Base-by-base conservation (phyloP, 116 monocot genomes). In the Trichopus zeylanicus region DNA sequence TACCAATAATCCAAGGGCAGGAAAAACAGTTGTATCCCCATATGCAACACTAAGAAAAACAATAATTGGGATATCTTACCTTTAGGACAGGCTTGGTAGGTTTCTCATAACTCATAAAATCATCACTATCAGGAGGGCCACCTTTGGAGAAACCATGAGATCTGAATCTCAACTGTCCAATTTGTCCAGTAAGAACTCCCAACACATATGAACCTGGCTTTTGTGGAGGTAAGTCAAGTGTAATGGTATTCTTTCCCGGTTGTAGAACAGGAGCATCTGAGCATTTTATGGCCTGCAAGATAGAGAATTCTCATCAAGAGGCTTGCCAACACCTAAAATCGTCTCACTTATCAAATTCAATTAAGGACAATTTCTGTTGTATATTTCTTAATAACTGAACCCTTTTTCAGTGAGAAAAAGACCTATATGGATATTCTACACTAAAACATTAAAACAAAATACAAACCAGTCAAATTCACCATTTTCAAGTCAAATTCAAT, bases 91-190 rank as follows among this genome's bases (percentile, higher is more conserved):
- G 92, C 61, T 75, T 79, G 20, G 85, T 82, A 59, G 98, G 98
- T 70, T 91, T 98, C 71, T 98, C 98, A 65, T 82, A 88, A 74
- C 85, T 98, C 98, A 98, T 88, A 59, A 98, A 85, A 75, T 98
- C 98, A 73, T 98, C 92, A 78, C 68, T 82, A 27, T 98, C 98
- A 20, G 73, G 73, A 9, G 91, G 80, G 0, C 92, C 92, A 32
- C 79, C 91, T 78, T 85, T 87, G 11, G 98, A 98, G 53, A 91
- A 98, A 55, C 82, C 77, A 80, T 98, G 98, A 18, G 98, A 98
- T 72, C 98, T 91, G 62, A 98, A 85, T 62, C 73, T 63, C 48
- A 98, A 67, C 21, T 85, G 81, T 31, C 98, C 98, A 72, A 98
- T 98, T 68, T 98, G 98, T 49, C 98, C 98, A 11, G 98, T 98